A percentile compares a stretch with the other conserved stretches of the same genome.
phyloP scores from a whole-genome alignment of 345 rosid genomes.

The Pugionium dolabratum region DNA sequence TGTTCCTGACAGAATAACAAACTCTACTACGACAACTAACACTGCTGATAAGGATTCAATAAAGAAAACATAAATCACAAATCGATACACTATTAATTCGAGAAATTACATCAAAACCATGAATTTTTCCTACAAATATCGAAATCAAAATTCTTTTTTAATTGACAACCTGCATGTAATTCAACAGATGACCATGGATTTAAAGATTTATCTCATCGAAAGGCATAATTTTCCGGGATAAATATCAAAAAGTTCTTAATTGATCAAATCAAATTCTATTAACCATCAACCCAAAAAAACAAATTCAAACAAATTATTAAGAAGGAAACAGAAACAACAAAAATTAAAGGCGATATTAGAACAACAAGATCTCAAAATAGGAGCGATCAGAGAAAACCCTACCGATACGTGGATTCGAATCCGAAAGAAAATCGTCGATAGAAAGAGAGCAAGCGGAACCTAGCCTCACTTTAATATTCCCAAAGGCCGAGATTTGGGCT shows the following conservation, averaged over 20 bases:
- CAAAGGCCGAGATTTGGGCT: too few species aligned
- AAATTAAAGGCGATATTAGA: neutral
- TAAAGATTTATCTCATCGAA: slow-evolving; percentile 1
- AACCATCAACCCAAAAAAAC: neutral
- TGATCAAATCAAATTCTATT: neutral
- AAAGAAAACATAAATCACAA: neutral
- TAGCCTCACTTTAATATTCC: neutral
- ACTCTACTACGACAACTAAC: neutral
- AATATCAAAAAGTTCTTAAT: neutral
- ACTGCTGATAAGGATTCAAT: neutral
- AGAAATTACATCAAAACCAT: neutral
- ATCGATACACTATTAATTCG: neutral
- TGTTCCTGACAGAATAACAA: neutral
- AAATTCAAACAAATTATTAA: neutral
- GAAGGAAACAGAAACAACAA: neutral
- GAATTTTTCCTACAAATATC: neutral
- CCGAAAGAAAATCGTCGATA: neutral
- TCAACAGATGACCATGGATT: neutral
- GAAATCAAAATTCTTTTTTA: neutral
- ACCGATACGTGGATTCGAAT: neutral
- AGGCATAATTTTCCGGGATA: neutral
- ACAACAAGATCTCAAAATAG: neutral
- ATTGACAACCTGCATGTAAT: too few species aligned
- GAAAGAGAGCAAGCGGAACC: neutral
- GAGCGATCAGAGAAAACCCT: slow-evolving; percentile 12